phyloP scores from a whole-genome alignment of 1,284 basidiomycete genomes.

The Porodaedalea pini region DNA sequence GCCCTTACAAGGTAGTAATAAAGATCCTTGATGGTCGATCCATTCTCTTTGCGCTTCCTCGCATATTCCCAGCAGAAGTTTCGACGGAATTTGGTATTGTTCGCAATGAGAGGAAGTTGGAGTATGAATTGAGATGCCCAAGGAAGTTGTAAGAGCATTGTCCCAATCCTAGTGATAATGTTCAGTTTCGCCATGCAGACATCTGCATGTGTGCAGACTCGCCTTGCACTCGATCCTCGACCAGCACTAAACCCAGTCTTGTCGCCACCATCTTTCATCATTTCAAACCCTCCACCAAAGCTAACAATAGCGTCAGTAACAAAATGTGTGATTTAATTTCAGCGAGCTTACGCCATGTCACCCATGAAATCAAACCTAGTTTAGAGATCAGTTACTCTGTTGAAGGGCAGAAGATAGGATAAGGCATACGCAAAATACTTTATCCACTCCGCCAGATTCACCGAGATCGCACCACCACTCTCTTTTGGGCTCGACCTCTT shows the following conservation, averaged over 20 bases:
- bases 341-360: slow-evolving; percentile 31
- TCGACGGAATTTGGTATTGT: not conserved
- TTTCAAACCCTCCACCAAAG: slow-evolving; percentile 23
- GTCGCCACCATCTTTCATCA: slow-evolving; percentile 22
- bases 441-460: slow-evolving; percentile 36
- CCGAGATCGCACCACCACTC: slow-evolving; percentile 12
- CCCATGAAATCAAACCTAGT: slow-evolving; percentile 38
- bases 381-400: not conserved
- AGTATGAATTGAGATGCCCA: not conserved
- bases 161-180: not conserved
- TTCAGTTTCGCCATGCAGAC: not conserved
- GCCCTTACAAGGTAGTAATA: slow-evolving; percentile 36
- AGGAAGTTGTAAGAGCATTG: not conserved
- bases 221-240: not conserved
- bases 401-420: not conserved
- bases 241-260: slow-evolving; percentile 10
- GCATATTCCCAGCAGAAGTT: slow-evolving; percentile 19
- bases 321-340: not conserved
- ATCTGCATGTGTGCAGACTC: not conserved
- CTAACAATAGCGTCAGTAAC: slow-evolving; percentile 18
- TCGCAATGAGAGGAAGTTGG: not conserved
- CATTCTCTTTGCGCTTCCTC: slow-evolving; percentile 20
- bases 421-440: slow-evolving; percentile 28
- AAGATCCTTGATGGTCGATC: slow-evolving; percentile 33
- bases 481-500: not conserved